Conservation (phyloP, 495 filamentous ascomycete genomes). For the Hapsidospora chrysogenum region DNA sequence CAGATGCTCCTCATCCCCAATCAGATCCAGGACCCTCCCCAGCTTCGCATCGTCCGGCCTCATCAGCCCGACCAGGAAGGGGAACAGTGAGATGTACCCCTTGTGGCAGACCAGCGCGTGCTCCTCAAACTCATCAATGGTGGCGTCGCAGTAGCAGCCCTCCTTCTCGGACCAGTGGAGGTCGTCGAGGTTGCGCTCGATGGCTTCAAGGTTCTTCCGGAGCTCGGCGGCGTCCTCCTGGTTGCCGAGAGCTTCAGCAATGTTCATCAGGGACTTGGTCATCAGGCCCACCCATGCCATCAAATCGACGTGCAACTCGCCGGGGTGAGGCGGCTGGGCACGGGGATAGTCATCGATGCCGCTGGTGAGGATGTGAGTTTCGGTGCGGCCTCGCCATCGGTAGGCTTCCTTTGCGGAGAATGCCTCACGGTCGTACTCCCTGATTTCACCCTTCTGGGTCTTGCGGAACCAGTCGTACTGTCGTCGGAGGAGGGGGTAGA, state of each 20-base stretch:
- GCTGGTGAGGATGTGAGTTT: slow-evolving; percentile 75
- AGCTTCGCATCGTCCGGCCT: slow-evolving; percentile 54
- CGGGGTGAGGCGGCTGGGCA: slow-evolving; percentile 89
- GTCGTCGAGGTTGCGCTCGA: slow-evolving; percentile 78
- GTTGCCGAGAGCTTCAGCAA: slow-evolving; percentile 55
- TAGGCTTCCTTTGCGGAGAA: slow-evolving; percentile 81
- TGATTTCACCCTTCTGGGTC: slow-evolving; percentile 83
- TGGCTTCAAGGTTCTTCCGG: slow-evolving; percentile 55
- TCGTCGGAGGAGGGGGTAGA: slow-evolving; percentile 84
- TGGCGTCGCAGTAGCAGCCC: slow-evolving; percentile 84
- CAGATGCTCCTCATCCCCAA: slow-evolving; percentile 66
- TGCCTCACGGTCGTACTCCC: slow-evolving; percentile 73
- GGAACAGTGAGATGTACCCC: slow-evolving; percentile 88
- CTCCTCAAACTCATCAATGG: slow-evolving; percentile 91
- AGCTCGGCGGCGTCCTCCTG: slow-evolving; percentile 59
- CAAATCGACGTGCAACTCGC: slow-evolving; percentile 88
- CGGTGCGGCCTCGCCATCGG: slow-evolving; percentile 85
- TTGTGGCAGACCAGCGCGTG: slow-evolving; percentile 83
- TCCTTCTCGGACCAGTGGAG: slow-evolving; percentile 75
- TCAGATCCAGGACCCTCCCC: slow-evolving; percentile 54
- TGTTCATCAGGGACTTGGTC: slow-evolving; percentile 61
- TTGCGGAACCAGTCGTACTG: slow-evolving; percentile 91
- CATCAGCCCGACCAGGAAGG: slow-evolving; percentile 69
- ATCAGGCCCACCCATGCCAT: slow-evolving; percentile 96
- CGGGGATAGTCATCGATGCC: slow-evolving; percentile 94